A percentile compares a stretch with the other conserved stretches of the same genome.
phyloP scores from a whole-genome alignment of 345 rosid genomes.

The Hirschfeldia incana region DNA sequence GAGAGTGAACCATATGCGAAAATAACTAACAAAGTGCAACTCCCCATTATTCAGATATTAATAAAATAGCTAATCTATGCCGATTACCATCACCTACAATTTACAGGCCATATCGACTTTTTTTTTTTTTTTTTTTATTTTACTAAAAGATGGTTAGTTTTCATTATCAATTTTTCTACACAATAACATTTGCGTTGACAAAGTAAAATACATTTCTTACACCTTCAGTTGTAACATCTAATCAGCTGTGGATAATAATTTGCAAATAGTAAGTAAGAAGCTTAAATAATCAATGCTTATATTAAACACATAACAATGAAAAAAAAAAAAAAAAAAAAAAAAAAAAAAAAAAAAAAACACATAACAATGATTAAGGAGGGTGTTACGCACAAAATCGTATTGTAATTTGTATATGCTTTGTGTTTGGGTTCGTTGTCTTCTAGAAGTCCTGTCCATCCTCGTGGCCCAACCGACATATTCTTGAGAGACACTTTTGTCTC shows the following conservation, averaged over 20 bases:
- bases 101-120: background rate
- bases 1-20: background rate
- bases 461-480: background rate
- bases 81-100: background rate
- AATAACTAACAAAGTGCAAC: background rate
- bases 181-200: background rate
- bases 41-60: background rate
- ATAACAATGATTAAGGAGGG: background rate
- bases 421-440: background rate
- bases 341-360: too few species aligned
- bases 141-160: background rate
- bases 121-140: too few species aligned
- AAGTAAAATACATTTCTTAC: background rate
- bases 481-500: background rate
- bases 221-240: background rate
- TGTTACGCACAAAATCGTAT: background rate
- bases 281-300: background rate
- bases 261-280: background rate
- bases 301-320: background rate
- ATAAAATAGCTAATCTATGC: background rate
- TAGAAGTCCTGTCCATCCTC: background rate
- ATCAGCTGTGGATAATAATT: too few species aligned
- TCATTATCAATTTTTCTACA: background rate
- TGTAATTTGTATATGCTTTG: background rate
- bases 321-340: too few species aligned